Evolutionary conservation across 2,329 filamentous ascomycete genomes (phyloP).

Genomic region (Fonsecaea pedrosoi): DNA sequence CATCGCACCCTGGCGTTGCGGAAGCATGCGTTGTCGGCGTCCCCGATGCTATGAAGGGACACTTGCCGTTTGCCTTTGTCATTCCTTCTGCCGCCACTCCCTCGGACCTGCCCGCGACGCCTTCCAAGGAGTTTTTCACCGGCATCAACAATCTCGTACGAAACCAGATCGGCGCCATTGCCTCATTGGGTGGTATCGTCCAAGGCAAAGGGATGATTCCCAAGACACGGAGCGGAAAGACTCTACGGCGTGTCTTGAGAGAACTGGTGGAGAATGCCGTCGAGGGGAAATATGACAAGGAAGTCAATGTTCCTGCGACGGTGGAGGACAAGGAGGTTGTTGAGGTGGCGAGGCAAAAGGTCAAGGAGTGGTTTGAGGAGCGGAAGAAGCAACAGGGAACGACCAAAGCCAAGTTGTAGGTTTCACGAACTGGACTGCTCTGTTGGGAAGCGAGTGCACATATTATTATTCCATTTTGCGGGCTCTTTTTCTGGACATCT

Average conservation of each 20-base stretch:
- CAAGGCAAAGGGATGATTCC: constrained; percentile 87
- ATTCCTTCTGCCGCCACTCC: constrained; percentile 60
- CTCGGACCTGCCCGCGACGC: constrained; percentile 45
- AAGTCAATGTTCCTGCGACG: constrained; percentile 78
- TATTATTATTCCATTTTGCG: not conserved
- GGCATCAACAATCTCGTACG: constrained; percentile 66
- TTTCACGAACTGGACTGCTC: not conserved
- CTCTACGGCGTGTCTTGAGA: constrained; percentile 77
- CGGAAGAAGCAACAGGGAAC: constrained; percentile 41
- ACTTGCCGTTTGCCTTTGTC: constrained; percentile 89
- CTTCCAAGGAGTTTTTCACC: constrained; percentile 52
- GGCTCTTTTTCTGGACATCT: not conserved
- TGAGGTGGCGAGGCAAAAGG: constrained; percentile 72
- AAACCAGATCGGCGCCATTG: constrained; percentile 84
- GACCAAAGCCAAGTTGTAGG: constrained; percentile 39
- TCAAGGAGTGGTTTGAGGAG: constrained; percentile 76
- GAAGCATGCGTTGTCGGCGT: constrained; percentile 88
- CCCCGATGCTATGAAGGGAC: constrained; percentile 84
- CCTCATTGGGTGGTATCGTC: constrained; percentile 82
- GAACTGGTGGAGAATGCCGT: constrained; percentile 85
- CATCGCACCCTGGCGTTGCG: constrained; percentile 76
- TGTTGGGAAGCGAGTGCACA: not conserved
- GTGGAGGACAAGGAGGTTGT: constrained; percentile 82
- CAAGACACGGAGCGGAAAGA: constrained; percentile 92
- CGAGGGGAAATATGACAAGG: constrained; percentile 73